Conservation (phyloP, 805 yeast species). For the Spathaspora girioi region DNA sequence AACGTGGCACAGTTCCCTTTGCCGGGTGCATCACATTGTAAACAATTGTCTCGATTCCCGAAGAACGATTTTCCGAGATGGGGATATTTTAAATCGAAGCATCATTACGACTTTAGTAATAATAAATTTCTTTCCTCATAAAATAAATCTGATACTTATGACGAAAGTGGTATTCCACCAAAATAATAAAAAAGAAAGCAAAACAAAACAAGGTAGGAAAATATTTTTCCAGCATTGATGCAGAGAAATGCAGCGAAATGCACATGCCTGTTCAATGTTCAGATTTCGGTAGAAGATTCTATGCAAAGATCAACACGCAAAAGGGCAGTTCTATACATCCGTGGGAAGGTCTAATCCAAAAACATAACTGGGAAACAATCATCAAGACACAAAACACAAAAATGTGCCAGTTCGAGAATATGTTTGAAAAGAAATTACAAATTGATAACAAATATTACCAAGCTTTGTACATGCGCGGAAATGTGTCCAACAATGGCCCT, state of each 20-base stretch:
- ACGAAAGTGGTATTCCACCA: neutral
- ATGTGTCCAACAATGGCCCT: neutral
- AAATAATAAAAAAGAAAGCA: no score
- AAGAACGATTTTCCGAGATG: neutral
- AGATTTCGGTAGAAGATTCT: neutral
- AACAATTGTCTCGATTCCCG: neutral
- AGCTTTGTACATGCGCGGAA: neutral
- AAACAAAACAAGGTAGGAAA: neutral
- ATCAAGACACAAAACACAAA: neutral
- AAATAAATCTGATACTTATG: neutral
- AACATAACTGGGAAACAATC: neutral
- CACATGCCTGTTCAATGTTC: neutral
- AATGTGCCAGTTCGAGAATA: neutral
- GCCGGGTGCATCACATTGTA: no score
- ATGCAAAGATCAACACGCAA: neutral
- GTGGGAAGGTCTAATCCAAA: neutral
- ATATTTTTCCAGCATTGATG: neutral
- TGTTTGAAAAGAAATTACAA: neutral
- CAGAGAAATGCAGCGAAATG: neutral
- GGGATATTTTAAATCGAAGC: neutral
- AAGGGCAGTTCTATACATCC: neutral
- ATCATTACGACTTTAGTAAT: no score
- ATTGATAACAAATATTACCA: neutral
- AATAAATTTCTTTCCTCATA: no score
- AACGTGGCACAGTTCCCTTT: no score